These are phyloP conservation scores for Dianthus caryophyllus DNA, from an alignment of 148 eudicot genomes.

Conservation along the genomic window DNA sequence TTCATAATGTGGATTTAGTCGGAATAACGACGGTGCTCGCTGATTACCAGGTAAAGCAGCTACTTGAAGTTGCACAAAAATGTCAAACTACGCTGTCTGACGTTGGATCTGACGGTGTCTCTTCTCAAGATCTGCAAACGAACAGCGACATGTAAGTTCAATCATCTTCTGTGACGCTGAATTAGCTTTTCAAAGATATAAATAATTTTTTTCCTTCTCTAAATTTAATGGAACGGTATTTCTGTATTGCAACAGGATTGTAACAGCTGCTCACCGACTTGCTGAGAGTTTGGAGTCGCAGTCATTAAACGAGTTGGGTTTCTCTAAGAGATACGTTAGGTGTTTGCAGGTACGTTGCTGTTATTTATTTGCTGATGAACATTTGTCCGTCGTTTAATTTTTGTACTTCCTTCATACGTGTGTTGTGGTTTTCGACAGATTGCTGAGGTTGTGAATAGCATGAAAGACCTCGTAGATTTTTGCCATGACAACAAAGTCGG, in stretches of 20 bases:
- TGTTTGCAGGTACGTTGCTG: conserved; percentile 67
- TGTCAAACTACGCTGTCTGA: conserved; percentile 76
- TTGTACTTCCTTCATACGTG: neutral
- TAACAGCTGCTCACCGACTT: conserved; percentile 83
- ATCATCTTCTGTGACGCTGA: neutral
- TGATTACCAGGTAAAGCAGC: conserved; percentile 70
- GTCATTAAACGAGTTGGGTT: conserved; percentile 89
- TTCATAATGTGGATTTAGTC: too few species aligned
- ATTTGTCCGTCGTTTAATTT: neutral
- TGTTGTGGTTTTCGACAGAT: conserved; percentile 43
- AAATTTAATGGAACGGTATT: too few species aligned
- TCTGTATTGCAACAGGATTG: conserved; percentile 61
- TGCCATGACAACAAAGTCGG: conserved; percentile 69
- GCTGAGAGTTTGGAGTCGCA: conserved; percentile 81
- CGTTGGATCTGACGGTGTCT: conserved; percentile 71
- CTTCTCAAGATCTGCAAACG: conserved; percentile 75
- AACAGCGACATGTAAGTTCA: conserved; percentile 72
- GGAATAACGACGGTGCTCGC: neutral
- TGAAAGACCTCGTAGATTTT: conserved; percentile 87
- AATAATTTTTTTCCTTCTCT: neutral
- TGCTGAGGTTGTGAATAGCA: conserved; percentile 92
- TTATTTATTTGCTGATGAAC: neutral
- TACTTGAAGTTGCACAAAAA: conserved; percentile 89
- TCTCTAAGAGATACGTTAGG: conserved; percentile 92
- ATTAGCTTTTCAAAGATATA: too few species aligned